These are phyloP conservation scores for Parastagonospora avenae DNA, from an alignment of 2,329 filamentous ascomycete genomes.

Conservation along the genomic window DNA sequence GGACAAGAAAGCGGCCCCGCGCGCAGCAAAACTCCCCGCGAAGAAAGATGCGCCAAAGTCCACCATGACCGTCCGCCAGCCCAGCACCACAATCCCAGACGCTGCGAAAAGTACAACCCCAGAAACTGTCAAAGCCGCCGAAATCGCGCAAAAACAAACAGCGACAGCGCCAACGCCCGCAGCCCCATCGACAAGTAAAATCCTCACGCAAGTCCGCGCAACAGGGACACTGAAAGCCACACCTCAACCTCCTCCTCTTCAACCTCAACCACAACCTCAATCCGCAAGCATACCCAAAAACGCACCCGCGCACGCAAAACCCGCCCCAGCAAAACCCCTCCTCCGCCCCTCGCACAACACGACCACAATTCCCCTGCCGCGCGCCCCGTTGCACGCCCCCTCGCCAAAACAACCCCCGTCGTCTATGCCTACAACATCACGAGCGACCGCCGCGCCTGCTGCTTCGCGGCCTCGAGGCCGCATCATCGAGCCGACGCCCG, in stretches of 20 bases:
- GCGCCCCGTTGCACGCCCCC: conserved; percentile 7
- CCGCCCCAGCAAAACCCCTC: neutral
- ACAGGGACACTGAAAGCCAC: conserved; percentile 49
- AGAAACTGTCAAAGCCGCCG: neutral
- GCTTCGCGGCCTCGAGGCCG: neutral
- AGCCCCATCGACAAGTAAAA: conserved; percentile 34
- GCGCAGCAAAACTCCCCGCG: conserved; percentile 12
- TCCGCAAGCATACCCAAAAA: neutral
- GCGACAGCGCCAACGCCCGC: conserved; percentile 25
- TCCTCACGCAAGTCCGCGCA: conserved; percentile 34
- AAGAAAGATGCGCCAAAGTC: conserved; percentile 18
- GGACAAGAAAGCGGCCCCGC: conserved; percentile 20
- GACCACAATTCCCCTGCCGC: conserved; percentile 35
- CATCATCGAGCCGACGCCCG: conserved; percentile 26
- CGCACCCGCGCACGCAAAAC: conserved; percentile 7
- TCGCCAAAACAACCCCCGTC: conserved; percentile 2
- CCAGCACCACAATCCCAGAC: neutral
- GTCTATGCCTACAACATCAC: conserved; percentile 6
- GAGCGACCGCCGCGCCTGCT: conserved; percentile 5
- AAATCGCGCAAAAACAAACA: neutral
- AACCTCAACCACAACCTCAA: conserved; percentile 2
- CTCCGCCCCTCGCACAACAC: conserved; percentile 7
- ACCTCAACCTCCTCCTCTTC: conserved; percentile 61
- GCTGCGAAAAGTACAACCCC: neutral
- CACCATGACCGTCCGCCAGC: conserved; percentile 1